Evolutionary conservation across 805 yeast genomes (phyloP).

Genomic region (Wickerhamiella qilinensis): DNA sequence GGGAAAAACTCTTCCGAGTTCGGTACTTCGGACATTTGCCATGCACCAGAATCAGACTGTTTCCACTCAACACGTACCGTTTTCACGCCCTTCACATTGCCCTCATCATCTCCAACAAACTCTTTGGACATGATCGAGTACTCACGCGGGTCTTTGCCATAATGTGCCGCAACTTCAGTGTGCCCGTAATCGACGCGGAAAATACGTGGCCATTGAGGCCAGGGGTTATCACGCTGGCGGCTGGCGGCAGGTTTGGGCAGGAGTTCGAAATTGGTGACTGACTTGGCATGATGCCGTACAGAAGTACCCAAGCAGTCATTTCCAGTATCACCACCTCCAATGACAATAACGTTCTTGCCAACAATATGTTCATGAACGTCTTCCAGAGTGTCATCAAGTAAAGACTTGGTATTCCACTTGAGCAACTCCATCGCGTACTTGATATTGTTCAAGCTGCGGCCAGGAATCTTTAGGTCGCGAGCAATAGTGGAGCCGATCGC

Average conservation of each 20-base stretch:
- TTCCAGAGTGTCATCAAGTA: conserved; percentile 65
- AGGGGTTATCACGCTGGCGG: conserved; percentile 89
- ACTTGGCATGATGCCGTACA: conserved; percentile 91
- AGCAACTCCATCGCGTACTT: conserved; percentile 89
- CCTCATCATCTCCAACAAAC: conserved; percentile 86
- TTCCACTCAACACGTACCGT: conserved; percentile 98
- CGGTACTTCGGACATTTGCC: conserved; percentile 98
- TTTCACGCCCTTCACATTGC: conserved; percentile 87
- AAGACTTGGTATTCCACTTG: conserved; percentile 76
- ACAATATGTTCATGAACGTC: conserved; percentile 52
- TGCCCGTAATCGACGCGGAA: conserved; percentile 98
- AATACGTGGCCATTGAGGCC: conserved; percentile 99
- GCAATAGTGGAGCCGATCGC: conserved; percentile 96
- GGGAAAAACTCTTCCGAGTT: conserved; percentile 87
- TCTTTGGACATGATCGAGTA: conserved; percentile 91
- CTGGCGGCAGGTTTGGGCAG: conserved; percentile 79
- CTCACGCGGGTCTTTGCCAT: conserved; percentile 95
- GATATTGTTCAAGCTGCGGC: conserved; percentile 79
- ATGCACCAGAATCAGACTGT: conserved; percentile 84
- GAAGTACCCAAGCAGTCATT: conserved; percentile 97
- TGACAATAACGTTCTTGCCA: conserved; percentile 86
- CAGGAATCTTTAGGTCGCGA: conserved; percentile 86
- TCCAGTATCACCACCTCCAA: conserved; percentile 99
- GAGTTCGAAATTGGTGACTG: conserved; percentile 85
- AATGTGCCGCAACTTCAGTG: conserved; percentile 83